Conservation (phyloP, 116 monocot genomes). For the Papilionanthe hybrid region DNA sequence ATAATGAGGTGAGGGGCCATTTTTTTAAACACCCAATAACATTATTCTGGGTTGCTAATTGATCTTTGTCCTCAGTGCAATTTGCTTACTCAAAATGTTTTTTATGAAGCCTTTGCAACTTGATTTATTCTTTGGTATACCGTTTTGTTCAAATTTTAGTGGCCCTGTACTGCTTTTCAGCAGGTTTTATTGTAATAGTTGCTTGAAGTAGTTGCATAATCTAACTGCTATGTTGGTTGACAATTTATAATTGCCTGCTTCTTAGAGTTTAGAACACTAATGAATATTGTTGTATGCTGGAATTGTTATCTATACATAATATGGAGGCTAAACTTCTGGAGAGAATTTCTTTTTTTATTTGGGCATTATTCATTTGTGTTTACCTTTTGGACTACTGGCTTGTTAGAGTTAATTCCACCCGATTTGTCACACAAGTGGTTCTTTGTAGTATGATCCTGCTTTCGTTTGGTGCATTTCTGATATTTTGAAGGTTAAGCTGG, state of each 20-base stretch:
- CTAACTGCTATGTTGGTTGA: not conserved
- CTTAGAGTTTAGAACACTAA: not conserved
- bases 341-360: not conserved
- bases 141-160: not conserved
- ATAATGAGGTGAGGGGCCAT: slow-evolving; percentile 74
- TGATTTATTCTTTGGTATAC: not conserved
- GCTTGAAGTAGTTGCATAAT: not conserved
- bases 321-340: not conserved
- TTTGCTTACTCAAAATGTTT: not conserved
- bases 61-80: not conserved
- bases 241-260: not conserved
- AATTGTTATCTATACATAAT: not conserved
- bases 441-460: not conserved
- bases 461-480: not conserved
- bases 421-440: not conserved
- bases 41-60: not conserved
- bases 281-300: not conserved
- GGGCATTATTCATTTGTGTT: not conserved
- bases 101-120: not conserved
- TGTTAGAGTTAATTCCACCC: not conserved
- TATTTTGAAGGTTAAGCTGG: not conserved
- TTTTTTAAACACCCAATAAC: not conserved
- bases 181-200: not conserved
- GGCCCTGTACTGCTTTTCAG: not conserved
- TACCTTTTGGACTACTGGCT: not conserved